Base-by-base conservation (phyloP, 2,329 filamentous ascomycete genomes). In the Alternaria arbusti region DNA sequence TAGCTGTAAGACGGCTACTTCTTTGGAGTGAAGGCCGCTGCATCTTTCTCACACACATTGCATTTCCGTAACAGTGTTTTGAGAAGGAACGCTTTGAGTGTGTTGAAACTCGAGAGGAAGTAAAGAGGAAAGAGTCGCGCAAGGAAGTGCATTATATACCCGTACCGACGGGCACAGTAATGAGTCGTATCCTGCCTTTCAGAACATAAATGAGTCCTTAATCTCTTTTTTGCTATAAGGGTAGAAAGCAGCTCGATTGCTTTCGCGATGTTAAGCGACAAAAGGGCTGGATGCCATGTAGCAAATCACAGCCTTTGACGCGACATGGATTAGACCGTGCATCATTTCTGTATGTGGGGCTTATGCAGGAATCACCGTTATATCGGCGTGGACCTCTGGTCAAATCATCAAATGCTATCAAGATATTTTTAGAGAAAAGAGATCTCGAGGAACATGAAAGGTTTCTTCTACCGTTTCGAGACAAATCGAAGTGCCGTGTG, bases 211-310 rank as follows among this genome's bases (percentile, higher is more conserved):
- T 26, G 25, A 5, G 3, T 4, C 3, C 25, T 26, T 10, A 10
- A 10, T 10, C 3, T 26, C 9, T 26, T 26, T 26, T 10, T 26
- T 32, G 30, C 11, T 6, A 36, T 15, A 8, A 4, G 1, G 13
- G 7, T 40, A n/a, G 32, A 2, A n/a, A n/a, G 4, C 32, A 40
- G 15, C 8, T 17, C 8, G 0, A 17, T 17, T 40, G 15, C 32
- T n/a, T 5, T 17, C 5, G 5, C 8, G 0, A 1, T 5, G 8
- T 2, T 2, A 1, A 40, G 36, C 4, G 9, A 4, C 36, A 9
- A 6, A 17, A 17, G 15, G 8, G 3, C 36, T 40, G 1, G 5
- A 0, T 17, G 2, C 5, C 2, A 40, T 17, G 5, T 40, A 40
- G 36, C 15, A 40, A 1, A 4, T 15, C 2, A 40, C 5, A 1